phyloP scores from a whole-genome alignment of 2,329 filamentous ascomycete genomes.

The Podosphaera xanthii region DNA sequence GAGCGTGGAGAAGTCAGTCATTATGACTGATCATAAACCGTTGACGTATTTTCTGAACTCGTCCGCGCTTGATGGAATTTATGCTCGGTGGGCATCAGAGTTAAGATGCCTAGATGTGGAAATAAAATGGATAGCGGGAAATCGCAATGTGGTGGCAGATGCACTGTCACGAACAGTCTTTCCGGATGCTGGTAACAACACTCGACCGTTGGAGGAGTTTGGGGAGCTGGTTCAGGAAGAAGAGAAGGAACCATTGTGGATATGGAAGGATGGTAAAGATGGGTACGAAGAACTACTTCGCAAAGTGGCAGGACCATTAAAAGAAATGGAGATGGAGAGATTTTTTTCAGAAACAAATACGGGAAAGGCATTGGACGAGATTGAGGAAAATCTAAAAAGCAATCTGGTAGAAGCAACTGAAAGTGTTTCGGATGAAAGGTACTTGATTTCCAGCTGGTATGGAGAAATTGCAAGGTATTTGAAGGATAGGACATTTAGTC shows the following conservation, averaged over 20 bases:
- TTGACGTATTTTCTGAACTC: not conserved
- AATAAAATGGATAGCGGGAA: not conserved
- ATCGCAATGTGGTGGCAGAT: not conserved
- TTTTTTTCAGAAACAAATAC: too few relatives aligned
- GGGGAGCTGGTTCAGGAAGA: not conserved
- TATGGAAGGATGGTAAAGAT: not conserved
- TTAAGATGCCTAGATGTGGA: not conserved
- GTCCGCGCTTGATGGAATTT: not conserved
- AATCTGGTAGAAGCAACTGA: too few relatives aligned
- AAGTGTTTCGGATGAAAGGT: too few relatives aligned
- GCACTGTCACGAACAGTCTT: not conserved
- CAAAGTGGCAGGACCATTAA: too few relatives aligned
- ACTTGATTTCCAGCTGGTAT: too few relatives aligned
- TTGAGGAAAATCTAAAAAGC: too few relatives aligned
- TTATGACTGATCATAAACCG: not conserved
- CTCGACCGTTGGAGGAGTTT: not conserved
- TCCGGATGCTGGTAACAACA: not conserved
- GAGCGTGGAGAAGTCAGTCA: too few relatives aligned
- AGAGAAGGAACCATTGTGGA: not conserved
- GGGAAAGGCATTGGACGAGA: too few relatives aligned
- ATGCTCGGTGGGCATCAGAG: not conserved
- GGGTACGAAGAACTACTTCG: not conserved
- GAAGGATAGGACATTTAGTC: not conserved
- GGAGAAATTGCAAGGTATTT: not conserved
- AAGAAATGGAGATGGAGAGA: too few relatives aligned